phyloP scores from a whole-genome alignment of 345 rosid species.

The Hibiscus mutabilis region DNA sequence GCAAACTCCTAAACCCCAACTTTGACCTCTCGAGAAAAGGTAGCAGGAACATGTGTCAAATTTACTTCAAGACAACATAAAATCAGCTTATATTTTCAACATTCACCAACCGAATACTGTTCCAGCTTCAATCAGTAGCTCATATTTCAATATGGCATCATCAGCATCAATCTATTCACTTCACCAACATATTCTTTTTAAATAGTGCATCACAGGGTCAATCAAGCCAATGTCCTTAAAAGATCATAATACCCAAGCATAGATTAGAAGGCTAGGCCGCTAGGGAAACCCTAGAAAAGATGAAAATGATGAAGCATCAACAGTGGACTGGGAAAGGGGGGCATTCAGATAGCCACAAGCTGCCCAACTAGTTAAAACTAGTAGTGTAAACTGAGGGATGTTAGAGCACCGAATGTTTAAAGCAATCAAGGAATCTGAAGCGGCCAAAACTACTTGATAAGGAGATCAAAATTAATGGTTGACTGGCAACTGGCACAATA shows the following conservation, averaged over 20 bases:
- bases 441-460: neutral
- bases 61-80: slow-evolving; percentile 6
- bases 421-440: neutral
- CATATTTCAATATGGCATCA: neutral
- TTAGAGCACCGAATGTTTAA: neutral
- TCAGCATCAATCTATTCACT: slow-evolving; percentile 1
- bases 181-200: neutral
- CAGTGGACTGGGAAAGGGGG: neutral
- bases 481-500: slow-evolving; percentile 8
- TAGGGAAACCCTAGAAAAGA: neutral
- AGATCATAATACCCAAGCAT: slow-evolving; percentile 1
- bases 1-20: slow-evolving; percentile 8
- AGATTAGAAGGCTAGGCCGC: slow-evolving; percentile 1
- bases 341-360: neutral
- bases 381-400: neutral
- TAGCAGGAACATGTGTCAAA: neutral
- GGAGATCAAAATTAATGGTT: slow-evolving; percentile 1
- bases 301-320: neutral
- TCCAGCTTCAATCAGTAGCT: slow-evolving; percentile 7
- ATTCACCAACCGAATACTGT: neutral
- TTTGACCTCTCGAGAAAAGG: slow-evolving; percentile 3
- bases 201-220: neutral
- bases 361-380: slow-evolving; percentile 3
- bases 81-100: neutral
- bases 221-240: slow-evolving; percentile 6